A percentile compares a stretch with the other conserved stretches of the same genome.
phyloP scores from a whole-genome alignment of 2,329 filamentous ascomycete genomes.

The Microcera coccophila region DNA sequence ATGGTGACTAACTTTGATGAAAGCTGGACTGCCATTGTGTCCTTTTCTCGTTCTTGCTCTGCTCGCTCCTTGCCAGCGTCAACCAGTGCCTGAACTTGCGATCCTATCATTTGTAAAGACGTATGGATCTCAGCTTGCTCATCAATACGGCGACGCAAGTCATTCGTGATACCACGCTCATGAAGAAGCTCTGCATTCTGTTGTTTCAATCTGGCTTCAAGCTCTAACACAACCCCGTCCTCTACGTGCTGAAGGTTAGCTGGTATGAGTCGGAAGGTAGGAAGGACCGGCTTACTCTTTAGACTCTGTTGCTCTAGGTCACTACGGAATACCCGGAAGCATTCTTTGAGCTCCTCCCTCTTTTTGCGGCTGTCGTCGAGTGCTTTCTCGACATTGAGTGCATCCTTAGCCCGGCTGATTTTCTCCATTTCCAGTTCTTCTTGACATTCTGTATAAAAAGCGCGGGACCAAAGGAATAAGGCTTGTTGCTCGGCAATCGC shows the following conservation, averaged over 20 bases:
- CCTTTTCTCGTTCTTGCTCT: conserved; percentile 3
- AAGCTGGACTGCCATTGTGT: conserved; percentile 7
- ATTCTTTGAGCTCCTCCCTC: conserved; percentile 30
- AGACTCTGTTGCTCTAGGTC: conserved; percentile 19
- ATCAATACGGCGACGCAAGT: conserved; percentile 13
- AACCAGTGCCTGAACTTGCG: conserved; percentile 19
- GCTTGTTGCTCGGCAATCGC: conserved; percentile 45
- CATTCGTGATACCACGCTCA: conserved; percentile 3
- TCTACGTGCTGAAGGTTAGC: conserved; percentile 17
- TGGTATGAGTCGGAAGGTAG: neutral
- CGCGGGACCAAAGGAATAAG: conserved; percentile 35
- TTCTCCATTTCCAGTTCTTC: conserved; percentile 34
- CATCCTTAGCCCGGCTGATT: conserved; percentile 18
- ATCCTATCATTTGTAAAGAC: conserved; percentile 11
- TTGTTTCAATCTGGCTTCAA: conserved; percentile 17
- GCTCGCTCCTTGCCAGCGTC: conserved; percentile 5
- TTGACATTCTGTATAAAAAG: conserved; percentile 33
- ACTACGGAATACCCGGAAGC: conserved; percentile 27
- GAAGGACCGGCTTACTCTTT: conserved; percentile 20
- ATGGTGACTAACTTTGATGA: conserved; percentile 15
- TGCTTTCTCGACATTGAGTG: conserved; percentile 24
- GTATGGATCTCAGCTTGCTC: conserved; percentile 10
- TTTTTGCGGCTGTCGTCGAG: conserved; percentile 29
- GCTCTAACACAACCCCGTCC: conserved; percentile 20
- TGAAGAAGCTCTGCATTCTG: conserved; percentile 16